These are phyloP conservation scores for Aspergillus proliferans DNA, from an alignment of 2,329 filamentous ascomycete species.

Conservation along the genomic window DNA sequence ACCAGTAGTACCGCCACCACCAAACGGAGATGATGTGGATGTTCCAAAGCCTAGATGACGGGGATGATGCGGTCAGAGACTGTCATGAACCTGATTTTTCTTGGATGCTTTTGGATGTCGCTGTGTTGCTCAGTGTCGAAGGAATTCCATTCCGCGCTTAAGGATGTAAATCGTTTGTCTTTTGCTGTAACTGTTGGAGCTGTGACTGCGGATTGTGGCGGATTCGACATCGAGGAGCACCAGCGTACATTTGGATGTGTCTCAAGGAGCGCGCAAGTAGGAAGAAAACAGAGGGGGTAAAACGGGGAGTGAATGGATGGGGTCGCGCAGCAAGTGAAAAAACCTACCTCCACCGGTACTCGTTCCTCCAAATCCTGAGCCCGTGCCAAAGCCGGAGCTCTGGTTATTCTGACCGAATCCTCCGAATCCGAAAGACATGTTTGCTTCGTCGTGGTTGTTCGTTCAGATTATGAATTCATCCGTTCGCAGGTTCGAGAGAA, in stretches of 20 bases:
- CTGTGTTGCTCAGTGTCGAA: slow-evolving; percentile 21
- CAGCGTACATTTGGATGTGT: slow-evolving; percentile 7
- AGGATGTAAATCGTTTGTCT: slow-evolving; percentile 6
- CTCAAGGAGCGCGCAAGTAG: slow-evolving; percentile 2
- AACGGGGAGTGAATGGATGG: slow-evolving; percentile 7
- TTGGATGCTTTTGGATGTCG: slow-evolving; percentile 18
- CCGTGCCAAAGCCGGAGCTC: slow-evolving; percentile 36
- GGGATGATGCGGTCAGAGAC: slow-evolving; percentile 34
- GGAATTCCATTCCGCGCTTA: slow-evolving; percentile 13
- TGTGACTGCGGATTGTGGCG: slow-evolving; percentile 13
- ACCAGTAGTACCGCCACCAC: slow-evolving; percentile 25
- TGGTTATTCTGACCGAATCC: slow-evolving; percentile 57
- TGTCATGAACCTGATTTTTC: slow-evolving; percentile 26
- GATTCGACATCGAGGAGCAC: slow-evolving; percentile 25
- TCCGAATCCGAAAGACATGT: slow-evolving; percentile 42
- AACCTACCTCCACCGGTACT: slow-evolving; percentile 34
- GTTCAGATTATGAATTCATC: slow-evolving; percentile 25
- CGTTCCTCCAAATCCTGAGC: slow-evolving; percentile 30
- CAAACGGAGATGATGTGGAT: slow-evolving; percentile 31
- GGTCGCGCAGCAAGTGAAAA: not conserved
- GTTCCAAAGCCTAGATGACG: slow-evolving; percentile 37
- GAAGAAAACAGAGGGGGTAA: not conserved
- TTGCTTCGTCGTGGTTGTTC: slow-evolving; percentile 17
- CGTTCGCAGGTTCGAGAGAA: slow-evolving; percentile 11
- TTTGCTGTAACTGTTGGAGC: slow-evolving; percentile 4